Evolutionary conservation across 106 monocot species (phyloP), one percentile per base, ranked within the genome.

Genomic region (Acorus calamus): DNA sequence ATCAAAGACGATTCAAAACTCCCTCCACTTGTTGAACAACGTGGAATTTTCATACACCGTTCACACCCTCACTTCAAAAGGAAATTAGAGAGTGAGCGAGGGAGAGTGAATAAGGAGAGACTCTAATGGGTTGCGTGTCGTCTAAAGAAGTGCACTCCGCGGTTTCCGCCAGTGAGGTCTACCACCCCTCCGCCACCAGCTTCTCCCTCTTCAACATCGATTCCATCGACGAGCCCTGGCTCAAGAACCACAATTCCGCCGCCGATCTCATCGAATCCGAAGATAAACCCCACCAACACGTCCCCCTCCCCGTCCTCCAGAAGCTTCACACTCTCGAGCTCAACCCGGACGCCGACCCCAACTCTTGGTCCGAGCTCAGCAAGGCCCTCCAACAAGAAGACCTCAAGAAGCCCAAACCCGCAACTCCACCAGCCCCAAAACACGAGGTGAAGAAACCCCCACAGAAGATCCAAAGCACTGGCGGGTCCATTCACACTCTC

Each of bases 341-440:
- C n/a, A n/a, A n/a, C n/a, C n/a, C n/a, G n/a, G n/a, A n/a, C n/a
- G n/a, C n/a, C n/a, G 73, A 80, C 11, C 96, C 96, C 2, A 55
- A 87, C 5, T 79, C 96, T 8, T 98, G 96, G 96, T 88, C 82
- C 42, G 96, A 98, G 62, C 81, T 98, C 43, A 98, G 91, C 79
- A 87, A 88, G 61, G 91, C 77, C 14, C 59, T 98, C n/a, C n/a
- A n/a, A n/a, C n/a, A n/a, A 53, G 78, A 98, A 44, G 90, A 85
- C 65, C 77, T 89, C 71, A 89, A 89, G 12, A 60, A 8, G 9
- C 11, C 47, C 47, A 13, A n/a, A 3, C 47, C 42, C 6, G 42
- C 14, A 45, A 42, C 53, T 11, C 53, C 50, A n/a, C 55, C 53
- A 46, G 12, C 11, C 54, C 47, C 42, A 60, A 60, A 4, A 3